Conservation (phyloP, 2,329 filamentous ascomycete genomes). For the Colletotrichum acutatum region DNA sequence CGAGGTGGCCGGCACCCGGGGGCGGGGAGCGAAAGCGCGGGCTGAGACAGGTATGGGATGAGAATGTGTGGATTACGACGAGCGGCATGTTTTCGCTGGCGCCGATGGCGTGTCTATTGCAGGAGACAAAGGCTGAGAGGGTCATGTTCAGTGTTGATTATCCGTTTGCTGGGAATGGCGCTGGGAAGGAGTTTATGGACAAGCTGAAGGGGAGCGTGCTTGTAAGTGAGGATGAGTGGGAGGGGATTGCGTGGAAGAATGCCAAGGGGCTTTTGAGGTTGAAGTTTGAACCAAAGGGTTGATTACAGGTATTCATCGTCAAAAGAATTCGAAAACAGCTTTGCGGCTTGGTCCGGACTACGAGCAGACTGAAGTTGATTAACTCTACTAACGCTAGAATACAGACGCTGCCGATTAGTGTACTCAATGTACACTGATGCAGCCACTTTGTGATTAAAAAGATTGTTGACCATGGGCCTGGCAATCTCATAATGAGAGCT, state of each 20-base stretch:
- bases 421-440: too few relatives aligned
- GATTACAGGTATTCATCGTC: too few relatives aligned
- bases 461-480: too few relatives aligned
- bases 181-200: conserved; percentile 58
- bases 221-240: conserved; percentile 59
- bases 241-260: conserved; percentile 61
- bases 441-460: too few relatives aligned
- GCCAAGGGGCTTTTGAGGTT: conserved; percentile 56
- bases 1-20: conserved; percentile 37
- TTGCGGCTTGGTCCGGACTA: too few relatives aligned
- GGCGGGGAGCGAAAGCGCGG: conserved; percentile 45
- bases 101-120: conserved; percentile 56
- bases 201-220: conserved; percentile 61
- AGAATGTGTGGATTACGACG: conserved; percentile 69
- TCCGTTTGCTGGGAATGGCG: conserved; percentile 62
- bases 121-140: conserved; percentile 57
- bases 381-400: too few relatives aligned
- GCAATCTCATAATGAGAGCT: not conserved
- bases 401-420: too few relatives aligned
- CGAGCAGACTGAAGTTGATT: too few relatives aligned
- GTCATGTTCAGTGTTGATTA: conserved; percentile 69
- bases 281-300: conserved; percentile 33
- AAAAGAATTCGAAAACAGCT: too few relatives aligned
- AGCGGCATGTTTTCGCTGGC: conserved; percentile 62
- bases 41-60: conserved; percentile 62